Percentiles rank a stretch among this genome's conserved stretches.
Evolutionary conservation across 192 early-diverging fungal genomes (phyloP).

Genomic region (Coemansia sp.): DNA sequence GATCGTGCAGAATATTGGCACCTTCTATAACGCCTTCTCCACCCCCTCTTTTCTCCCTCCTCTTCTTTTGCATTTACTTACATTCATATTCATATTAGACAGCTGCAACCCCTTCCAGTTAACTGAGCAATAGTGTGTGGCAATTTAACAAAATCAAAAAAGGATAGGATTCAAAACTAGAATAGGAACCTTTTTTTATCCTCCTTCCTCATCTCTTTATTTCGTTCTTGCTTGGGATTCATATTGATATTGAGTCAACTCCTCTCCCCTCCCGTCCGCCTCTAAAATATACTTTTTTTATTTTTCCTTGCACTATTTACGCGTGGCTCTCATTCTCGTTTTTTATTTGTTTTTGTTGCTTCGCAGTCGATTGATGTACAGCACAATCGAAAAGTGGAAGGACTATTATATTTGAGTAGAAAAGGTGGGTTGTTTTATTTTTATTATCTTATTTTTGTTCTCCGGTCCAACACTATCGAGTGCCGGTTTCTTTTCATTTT

Average conservation of each 20-base stretch:
- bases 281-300: too few species aligned
- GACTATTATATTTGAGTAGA: too few species aligned
- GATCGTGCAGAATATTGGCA: constrained; percentile 2
- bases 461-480: too few species aligned
- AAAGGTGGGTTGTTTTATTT: too few species aligned
- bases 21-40: constrained; percentile 6
- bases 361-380: neutral
- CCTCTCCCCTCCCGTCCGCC: neutral
- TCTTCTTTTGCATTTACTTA: too few species aligned
- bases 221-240: neutral
- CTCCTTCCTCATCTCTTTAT: neutral
- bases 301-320: too few species aligned
- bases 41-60: too few species aligned
- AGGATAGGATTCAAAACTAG: constrained; percentile 1
- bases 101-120: neutral
- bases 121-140: neutral
- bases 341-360: neutral
- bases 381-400: neutral
- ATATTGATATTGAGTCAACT: neutral
- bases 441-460: too few species aligned
- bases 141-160: neutral
- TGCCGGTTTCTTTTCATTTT: too few species aligned
- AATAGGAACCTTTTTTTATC: neutral
- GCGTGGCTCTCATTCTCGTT: neutral
- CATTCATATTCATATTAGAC: neutral